Conservation (phyloP, 2,329 filamentous ascomycete species). For the Ceratocystis smalleyi region DNA sequence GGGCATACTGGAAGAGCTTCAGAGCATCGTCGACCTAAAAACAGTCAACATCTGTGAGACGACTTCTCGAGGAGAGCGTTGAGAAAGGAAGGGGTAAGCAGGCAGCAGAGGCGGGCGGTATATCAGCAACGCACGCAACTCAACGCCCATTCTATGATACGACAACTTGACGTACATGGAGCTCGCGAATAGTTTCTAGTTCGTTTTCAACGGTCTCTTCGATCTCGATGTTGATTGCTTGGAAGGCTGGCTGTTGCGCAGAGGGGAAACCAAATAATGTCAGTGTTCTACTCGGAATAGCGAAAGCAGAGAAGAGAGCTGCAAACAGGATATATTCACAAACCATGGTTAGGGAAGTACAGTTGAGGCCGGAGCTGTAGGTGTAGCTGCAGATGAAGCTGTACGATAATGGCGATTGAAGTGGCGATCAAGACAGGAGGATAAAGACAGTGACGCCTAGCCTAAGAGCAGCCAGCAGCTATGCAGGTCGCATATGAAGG, state of each 20-base stretch:
- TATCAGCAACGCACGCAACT: not conserved
- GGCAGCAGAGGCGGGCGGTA: not conserved
- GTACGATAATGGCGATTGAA: no score
- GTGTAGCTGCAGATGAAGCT: no score
- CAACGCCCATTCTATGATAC: not conserved
- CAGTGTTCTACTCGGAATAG: not conserved
- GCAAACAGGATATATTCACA: not conserved
- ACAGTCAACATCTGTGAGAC: not conserved
- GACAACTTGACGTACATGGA: constrained; percentile 42
- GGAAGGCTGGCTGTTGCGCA: constrained; percentile 46
- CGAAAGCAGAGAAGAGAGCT: not conserved
- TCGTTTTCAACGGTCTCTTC: constrained; percentile 84
- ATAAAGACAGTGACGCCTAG: no score
- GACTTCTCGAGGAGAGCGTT: not conserved
- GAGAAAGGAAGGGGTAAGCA: not conserved
- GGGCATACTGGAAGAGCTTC: constrained; percentile 79
- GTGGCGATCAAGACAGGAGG: no score
- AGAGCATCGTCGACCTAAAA: constrained; percentile 76
- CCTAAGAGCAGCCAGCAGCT: no score
- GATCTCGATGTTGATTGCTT: constrained; percentile 83
- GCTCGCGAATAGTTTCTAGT: constrained; percentile 84
- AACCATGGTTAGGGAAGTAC: not conserved
- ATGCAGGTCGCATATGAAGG: no score
- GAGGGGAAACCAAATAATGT: not conserved
- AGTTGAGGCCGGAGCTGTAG: no score